Base-by-base conservation (phyloP, 164 flowering plant species). In the Macadamia integrifolia region DNA sequence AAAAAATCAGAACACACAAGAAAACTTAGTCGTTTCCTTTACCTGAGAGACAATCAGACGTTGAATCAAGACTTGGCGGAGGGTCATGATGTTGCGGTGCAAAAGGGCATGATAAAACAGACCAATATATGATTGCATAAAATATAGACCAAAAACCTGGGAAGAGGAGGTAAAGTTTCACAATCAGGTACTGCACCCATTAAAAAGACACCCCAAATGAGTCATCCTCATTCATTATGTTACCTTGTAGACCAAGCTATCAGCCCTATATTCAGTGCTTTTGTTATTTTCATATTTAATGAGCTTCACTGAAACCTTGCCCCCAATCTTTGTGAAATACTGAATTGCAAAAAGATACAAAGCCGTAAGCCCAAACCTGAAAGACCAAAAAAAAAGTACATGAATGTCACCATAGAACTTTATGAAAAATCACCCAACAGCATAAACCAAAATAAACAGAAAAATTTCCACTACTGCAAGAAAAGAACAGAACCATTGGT, bases 91-190 rank as follows among this genome's bases (percentile, higher is more conserved):
- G 76, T 91, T 86, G 46, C 93, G 92, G 72, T 94, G 93, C 61
- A 87, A 60, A 71, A 91, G 77, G 48, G 91, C 91, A 75, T 91
- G 98, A 75, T 91, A 92, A 81, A 94, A 91, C 58, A 90, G 50
- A 28, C 96, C 97, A 58, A 94, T 90, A 71, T 90, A 91, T 64
- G 98, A 77, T 74, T 94, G 98, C 97, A 94, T 88, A 71, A 94
- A 94, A 65, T 91, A 94, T 43, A 94, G 88, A 44, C 98, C 98
- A 80, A 94, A 94, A 15, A 94, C 92, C 98, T 93, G 85, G 83
- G 78, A 11, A 46, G 50, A 23, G 46, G 62, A 31, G 64, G 59
- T 46, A 61, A 31, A 61, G 14, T 18, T 13, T 28, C 30, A 28
- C 65, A 55, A 52, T 55, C 61, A 62, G 66, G 32, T 31, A 40